Base-by-base conservation (phyloP, 345 rosid species). In the Litchi chinensis region DNA sequence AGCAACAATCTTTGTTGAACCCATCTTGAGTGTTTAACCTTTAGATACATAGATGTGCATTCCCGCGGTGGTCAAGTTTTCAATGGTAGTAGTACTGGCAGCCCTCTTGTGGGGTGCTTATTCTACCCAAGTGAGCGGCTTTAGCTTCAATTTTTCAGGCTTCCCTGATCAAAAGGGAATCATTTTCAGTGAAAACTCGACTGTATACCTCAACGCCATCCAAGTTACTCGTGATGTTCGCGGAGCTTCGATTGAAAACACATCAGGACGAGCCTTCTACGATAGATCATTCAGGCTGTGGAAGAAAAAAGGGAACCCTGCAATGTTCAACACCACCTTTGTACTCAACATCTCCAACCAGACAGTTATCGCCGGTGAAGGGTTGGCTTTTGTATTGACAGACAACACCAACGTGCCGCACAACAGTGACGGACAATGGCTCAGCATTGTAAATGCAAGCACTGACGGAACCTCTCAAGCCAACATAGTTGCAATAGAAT, bases 301-400 rank as follows among this genome's bases (percentile, higher is more conserved):
- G 90, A 82, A 56, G n/a, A 74, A 70, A 54, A n/a, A 37, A 13
- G 37, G 75, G 59, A 74, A 26, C 41, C 37, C 56, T 4, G 79
- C 93, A 21, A 64, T 85, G 63, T 94, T 94, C 79, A 86, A 78
- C 43, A 80, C 97, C 9, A 87, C 91, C 15, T 94, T 94, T 73
- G 88, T 82, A 0, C 73, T 92, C 19, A 90, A 88, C 48, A 93
- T 90, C 71, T 1, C 0, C 5, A 81, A 76, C 65, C 74, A 22
- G 52, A 89, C 92, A 3, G 3, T 6, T 69, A 86, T 81, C 0
- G 91, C 93, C 0, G 97, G 96, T 0, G 98, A 95, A 77, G 96
- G 98, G 41, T 54, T 95, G 74, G 93, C 97, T 48, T 95, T 95
- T 74, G 73, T 85, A 54, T 43, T 95, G 67, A 78, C 93, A 9